A percentile compares a stretch with the other conserved stretches of the same genome.
Conservation (phyloP, 2,329 filamentous ascomycete genomes). For the Aureobasidium melanogenum region DNA sequence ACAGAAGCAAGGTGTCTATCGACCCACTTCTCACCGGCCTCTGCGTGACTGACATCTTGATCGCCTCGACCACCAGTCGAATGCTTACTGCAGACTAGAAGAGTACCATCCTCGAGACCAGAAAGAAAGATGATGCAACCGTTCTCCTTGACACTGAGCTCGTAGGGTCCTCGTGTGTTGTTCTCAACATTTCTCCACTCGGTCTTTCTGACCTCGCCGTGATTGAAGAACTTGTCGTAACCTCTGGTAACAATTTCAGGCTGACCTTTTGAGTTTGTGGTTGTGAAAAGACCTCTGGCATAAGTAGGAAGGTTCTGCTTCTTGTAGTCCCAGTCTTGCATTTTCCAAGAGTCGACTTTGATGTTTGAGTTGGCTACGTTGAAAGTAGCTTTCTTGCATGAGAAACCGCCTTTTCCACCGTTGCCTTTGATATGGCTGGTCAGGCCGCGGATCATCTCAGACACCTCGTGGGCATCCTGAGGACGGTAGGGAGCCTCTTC, state of each 20-base stretch:
- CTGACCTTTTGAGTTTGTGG: conserved; percentile 52
- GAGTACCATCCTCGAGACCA: conserved; percentile 76
- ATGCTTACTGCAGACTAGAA: conserved; percentile 98
- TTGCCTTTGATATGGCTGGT: conserved; percentile 48
- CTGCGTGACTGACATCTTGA: conserved; percentile 67
- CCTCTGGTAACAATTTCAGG: conserved; percentile 78
- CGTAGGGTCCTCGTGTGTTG: conserved; percentile 78
- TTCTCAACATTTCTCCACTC: conserved; percentile 70
- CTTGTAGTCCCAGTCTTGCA: conserved; percentile 96
- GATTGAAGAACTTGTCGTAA: conserved; percentile 99
- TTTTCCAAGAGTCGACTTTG: conserved; percentile 80
- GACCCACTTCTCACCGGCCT: conserved; percentile 72
- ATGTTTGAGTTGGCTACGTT: conserved; percentile 56
- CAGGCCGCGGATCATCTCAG: conserved; percentile 56
- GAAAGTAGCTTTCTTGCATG: conserved; percentile 74
- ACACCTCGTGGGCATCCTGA: conserved; percentile 62
- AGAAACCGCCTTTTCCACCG: conserved; percentile 51
- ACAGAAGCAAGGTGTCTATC: conserved; percentile 68
- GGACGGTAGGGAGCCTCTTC: conserved; percentile 51
- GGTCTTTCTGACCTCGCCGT: conserved; percentile 71
- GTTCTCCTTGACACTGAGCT: conserved; percentile 95
- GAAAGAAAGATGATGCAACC: conserved; percentile 99
- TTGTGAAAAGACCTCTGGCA: conserved; percentile 90
- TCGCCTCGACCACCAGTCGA: conserved; percentile 78
- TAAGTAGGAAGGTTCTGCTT: conserved; percentile 77